A percentile compares a stretch with the other conserved stretches of the same genome.
Evolutionary conservation across 1,139 yeast species (phyloP).

Genomic region (Kurtzmaniella quercitrusa): DNA sequence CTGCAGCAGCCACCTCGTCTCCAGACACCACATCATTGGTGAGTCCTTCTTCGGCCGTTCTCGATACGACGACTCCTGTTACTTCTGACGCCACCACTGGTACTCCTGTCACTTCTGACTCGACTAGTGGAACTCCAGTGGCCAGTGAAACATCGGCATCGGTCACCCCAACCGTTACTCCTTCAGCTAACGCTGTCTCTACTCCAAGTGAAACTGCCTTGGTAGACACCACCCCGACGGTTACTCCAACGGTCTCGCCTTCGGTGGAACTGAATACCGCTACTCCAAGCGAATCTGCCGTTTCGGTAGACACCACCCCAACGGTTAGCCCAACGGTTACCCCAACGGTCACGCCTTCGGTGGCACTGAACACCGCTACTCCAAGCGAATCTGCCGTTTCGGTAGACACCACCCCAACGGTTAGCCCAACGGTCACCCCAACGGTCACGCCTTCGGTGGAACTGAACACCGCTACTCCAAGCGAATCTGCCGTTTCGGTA

Average conservation of each 20-base stretch:
- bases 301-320: no score
- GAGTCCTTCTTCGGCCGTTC: background rate
- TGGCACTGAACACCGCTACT: background rate
- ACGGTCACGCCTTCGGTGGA: slow-evolving; percentile 2
- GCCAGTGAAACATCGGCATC: background rate
- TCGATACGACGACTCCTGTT: background rate
- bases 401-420: no score
- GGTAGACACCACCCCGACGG: background rate
- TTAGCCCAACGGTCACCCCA: no score
- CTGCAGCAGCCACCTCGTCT: background rate
- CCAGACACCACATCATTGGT: slow-evolving; percentile 1
- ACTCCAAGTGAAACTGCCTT: slow-evolving; percentile 3
- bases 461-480: no score
- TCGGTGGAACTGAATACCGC: slow-evolving; percentile 1
- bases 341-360: background rate
- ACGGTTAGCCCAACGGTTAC: background rate
- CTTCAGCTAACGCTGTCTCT: slow-evolving; percentile 3
- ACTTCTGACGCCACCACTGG: background rate
- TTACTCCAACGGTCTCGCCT: background rate
- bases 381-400: slow-evolving; percentile 1
- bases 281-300: background rate
- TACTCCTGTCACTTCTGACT: background rate
- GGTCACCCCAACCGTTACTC: slow-evolving; percentile 4
- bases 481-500: no score
- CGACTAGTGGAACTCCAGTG: background rate